Evolutionary conservation across 2,329 filamentous ascomycete species (phyloP).

Genomic region (Fusarium xylarioides): DNA sequence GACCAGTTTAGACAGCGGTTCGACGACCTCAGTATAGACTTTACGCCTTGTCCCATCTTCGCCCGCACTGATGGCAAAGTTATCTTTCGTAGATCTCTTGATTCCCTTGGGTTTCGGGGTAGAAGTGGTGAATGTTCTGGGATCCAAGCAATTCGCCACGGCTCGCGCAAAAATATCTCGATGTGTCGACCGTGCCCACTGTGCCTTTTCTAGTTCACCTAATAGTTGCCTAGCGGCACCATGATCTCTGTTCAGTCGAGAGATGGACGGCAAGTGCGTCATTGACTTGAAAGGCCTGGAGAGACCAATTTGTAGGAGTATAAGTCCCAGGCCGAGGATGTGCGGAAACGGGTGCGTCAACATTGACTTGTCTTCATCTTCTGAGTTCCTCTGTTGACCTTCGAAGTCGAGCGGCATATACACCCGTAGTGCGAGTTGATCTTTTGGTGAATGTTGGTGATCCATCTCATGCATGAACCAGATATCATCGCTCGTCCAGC

Average conservation of each 20-base stretch:
- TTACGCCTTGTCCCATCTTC: rapidly evolving
- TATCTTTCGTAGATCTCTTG: too few relatives aligned
- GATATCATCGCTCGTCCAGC: neutral
- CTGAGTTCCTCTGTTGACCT: rapidly evolving
- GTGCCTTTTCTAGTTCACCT: neutral
- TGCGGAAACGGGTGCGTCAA: neutral
- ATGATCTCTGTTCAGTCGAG: neutral
- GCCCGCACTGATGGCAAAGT: too few relatives aligned
- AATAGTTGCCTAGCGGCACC: rapidly evolving
- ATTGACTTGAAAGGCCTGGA: rapidly evolving
- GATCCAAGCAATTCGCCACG: neutral
- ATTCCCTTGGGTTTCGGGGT: rapidly evolving
- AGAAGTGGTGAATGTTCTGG: neutral
- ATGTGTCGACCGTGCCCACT: neutral
- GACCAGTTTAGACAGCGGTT: rapidly evolving
- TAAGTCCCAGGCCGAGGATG: rapidly evolving
- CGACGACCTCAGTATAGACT: neutral
- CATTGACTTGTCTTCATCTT: neutral
- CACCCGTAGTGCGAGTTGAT: rapidly evolving
- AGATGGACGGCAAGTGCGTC: rapidly evolving
- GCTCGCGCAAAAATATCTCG: neutral
- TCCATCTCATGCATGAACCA: neutral
- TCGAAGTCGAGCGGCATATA: neutral
- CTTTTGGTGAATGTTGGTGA: rapidly evolving
- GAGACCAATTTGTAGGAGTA: neutral